Conservation (phyloP, 805 yeast genomes). For the Wickerhamiella cacticola region DNA sequence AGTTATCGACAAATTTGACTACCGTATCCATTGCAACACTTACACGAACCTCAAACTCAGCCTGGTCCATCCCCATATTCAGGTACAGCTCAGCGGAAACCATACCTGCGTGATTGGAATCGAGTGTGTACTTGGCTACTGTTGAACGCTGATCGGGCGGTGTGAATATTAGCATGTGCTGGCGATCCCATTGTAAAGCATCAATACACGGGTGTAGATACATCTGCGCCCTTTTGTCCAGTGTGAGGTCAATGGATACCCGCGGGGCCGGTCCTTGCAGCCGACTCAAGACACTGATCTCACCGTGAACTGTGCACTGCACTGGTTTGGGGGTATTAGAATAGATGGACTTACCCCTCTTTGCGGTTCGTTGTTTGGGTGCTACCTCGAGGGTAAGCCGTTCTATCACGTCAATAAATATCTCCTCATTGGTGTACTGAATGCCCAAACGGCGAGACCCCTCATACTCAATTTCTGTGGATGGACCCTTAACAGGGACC, state of each 20-base stretch:
- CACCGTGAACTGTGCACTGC: slow-evolving; percentile 42
- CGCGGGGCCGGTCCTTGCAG: slow-evolving; percentile 63
- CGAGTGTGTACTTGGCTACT: slow-evolving; percentile 52
- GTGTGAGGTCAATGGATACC: slow-evolving; percentile 43
- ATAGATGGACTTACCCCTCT: slow-evolving; percentile 21
- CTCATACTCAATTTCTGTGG: slow-evolving; percentile 21
- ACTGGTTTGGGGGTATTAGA: slow-evolving; percentile 21
- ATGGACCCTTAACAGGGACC: slow-evolving; percentile 40
- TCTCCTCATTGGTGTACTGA: slow-evolving; percentile 67
- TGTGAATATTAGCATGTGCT: slow-evolving; percentile 48
- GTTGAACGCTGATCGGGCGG: slow-evolving; percentile 80
- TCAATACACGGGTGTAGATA: slow-evolving; percentile 51
- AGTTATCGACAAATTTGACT: slow-evolving; percentile 38
- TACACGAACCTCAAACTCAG: slow-evolving; percentile 53
- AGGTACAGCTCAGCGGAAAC: slow-evolving; percentile 42
- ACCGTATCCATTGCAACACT: slow-evolving; percentile 36
- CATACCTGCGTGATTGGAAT: slow-evolving; percentile 38
- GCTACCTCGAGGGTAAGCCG: slow-evolving; percentile 41
- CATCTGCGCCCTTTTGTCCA: slow-evolving; percentile 30
- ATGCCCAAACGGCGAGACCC: slow-evolving; percentile 77
- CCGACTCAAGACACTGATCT: slow-evolving; percentile 49
- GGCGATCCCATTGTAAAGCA: slow-evolving; percentile 38
- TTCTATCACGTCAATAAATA: slow-evolving; percentile 75
- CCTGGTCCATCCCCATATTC: slow-evolving; percentile 40
- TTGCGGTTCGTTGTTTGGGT: not conserved